Base-by-base conservation (phyloP, 1,284 basidiomycete species). In the Peniophora sp. region DNA sequence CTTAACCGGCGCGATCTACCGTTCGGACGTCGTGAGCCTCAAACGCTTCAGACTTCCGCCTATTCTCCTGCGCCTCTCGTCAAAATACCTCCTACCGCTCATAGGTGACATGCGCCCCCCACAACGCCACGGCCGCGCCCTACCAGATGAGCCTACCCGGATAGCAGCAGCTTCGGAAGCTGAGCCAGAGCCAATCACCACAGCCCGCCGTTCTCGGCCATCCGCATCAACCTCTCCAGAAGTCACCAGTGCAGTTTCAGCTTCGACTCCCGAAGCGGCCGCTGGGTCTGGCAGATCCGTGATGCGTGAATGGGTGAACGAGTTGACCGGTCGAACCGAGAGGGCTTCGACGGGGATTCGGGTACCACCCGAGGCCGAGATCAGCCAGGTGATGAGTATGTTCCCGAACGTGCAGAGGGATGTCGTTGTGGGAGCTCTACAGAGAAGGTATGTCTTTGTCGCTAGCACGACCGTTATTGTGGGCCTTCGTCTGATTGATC, bases 281-380 rank as follows among this genome's bases (percentile, higher is more conserved):
- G 12, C 63, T 64, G 39, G 27, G 6, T 32, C 27, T 32, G 12
- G 27, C 27, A 32, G 27, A 32, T 83, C 81, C 2, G 83, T 86
- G 24, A 72, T 93, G 65, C 80, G 86, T 46, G 85, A 89, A 61
- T 92, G 88, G 87, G 85, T 92, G 35, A 77, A 85, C 54, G 86
- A 87, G 59, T 66, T 92, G 56, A 87, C 86, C 2, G 88, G 87
- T 3, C 69, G 83, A 56, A 63, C 75, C 43, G 73, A 77, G 47
- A 64, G 75, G 60, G 50, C 58, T 50, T 50, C 64, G 49, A 45
- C 74, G 46, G 75, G 83, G 24, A 73, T 88, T 49, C 76, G 87
- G 46, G 81, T 83, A 14, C 86, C 90, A 1, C 75, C 75, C 39
- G 87, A 91, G 44, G 69, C 76, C 27, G 91, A 94, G 68, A 87